Evolutionary conservation across 768 basidiomycete species (phyloP).

Genomic region (Termitomyces sp.): DNA sequence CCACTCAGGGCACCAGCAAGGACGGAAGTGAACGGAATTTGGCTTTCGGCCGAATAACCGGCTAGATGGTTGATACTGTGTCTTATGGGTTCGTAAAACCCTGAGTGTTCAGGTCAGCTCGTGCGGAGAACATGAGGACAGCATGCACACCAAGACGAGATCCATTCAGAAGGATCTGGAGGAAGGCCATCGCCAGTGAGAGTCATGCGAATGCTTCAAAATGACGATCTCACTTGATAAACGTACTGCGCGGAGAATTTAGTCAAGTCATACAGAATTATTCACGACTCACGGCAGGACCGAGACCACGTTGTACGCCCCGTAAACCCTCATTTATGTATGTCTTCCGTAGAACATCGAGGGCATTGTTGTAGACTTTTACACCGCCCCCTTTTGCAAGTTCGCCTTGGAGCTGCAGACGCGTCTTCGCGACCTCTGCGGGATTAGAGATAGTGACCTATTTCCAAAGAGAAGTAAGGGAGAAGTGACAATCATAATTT

Average conservation of each 20-base stretch:
- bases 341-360: conserved; percentile 86
- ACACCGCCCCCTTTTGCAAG: conserved; percentile 69
- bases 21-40: conserved; percentile 74
- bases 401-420: conserved; percentile 95
- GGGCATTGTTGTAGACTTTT: conserved; percentile 85
- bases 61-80: conserved; percentile 63
- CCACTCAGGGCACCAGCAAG: conserved; percentile 89
- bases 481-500: neutral
- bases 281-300: conserved; percentile 69
- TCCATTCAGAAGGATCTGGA: conserved; percentile 86
- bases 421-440: conserved; percentile 89
- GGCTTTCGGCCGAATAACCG: conserved; percentile 62
- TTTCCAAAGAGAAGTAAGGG: conserved; percentile 4
- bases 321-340: conserved; percentile 86
- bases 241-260: conserved; percentile 62
- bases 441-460: conserved; percentile 82
- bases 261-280: neutral
- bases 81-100: conserved; percentile 95
- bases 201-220: conserved; percentile 8
- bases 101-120: conserved; percentile 35
- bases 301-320: conserved; percentile 91
- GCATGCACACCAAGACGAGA: conserved; percentile 70
- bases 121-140: neutral
- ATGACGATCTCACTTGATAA: conserved; percentile 68
- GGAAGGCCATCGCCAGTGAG: conserved; percentile 9